These are phyloP conservation scores for Colletotrichum kahawae DNA, from an alignment of 2,329 filamentous ascomycete species.

Conservation along the genomic window DNA sequence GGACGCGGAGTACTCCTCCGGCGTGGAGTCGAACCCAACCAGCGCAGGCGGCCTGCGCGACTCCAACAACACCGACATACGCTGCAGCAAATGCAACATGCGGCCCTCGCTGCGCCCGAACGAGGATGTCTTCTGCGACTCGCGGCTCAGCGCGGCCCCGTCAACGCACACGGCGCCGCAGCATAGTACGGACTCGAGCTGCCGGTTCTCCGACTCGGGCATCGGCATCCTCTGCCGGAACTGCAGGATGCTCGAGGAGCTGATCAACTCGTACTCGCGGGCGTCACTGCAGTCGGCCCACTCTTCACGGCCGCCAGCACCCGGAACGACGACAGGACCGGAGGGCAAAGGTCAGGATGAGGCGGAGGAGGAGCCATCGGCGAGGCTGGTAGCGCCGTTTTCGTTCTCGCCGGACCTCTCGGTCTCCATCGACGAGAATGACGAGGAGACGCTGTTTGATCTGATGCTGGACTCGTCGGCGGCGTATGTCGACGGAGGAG, in stretches of 20 bases:
- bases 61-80: slow-evolving; percentile 5
- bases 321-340: not conserved
- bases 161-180: not conserved
- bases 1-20: slow-evolving; percentile 15
- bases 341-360: not conserved
- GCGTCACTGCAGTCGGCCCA: slow-evolving; percentile 1
- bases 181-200: not conserved
- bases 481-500: slow-evolving; percentile 1
- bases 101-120: slow-evolving; percentile 3
- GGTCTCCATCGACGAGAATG: slow-evolving; percentile 2
- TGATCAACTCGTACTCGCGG: slow-evolving; percentile 17
- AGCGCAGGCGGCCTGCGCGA: slow-evolving; percentile 1
- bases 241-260: slow-evolving; percentile 16
- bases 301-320: not conserved
- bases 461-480: slow-evolving; percentile 10
- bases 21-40: slow-evolving; percentile 10
- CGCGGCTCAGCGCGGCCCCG: not conserved
- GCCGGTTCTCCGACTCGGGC: slow-evolving; percentile 17
- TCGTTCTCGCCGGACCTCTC: slow-evolving; percentile 4
- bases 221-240: slow-evolving; percentile 14
- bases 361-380: not conserved
- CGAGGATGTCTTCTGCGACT: not conserved
- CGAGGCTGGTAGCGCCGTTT: not conserved
- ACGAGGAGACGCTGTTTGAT: slow-evolving; percentile 18
- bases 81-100: slow-evolving; percentile 21